Evolutionary conservation across 129 eudicot species (phyloP).

Genomic region (Sambucus nigra): DNA sequence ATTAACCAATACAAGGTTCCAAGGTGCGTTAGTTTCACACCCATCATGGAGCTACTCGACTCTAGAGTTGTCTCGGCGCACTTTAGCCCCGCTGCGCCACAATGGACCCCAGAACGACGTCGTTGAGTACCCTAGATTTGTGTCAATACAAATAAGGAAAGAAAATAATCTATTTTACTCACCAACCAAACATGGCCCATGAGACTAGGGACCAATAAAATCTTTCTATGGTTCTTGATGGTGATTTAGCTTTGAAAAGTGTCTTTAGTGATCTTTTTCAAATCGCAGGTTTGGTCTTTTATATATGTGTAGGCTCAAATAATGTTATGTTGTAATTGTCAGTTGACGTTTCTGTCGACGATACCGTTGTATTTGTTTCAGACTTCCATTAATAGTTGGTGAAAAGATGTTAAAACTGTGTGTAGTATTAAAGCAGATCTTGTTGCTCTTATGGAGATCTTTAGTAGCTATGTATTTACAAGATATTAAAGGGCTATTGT

Average conservation of each 20-base stretch:
- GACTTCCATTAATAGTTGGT: too few species aligned
- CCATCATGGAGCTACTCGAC: constrained; percentile 63
- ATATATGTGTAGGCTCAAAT: constrained; percentile 8
- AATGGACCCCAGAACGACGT: constrained; percentile 61
- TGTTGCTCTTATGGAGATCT: too few species aligned
- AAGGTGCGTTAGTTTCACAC: constrained; percentile 57
- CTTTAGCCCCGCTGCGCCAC: constrained; percentile 55
- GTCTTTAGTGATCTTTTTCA: neutral
- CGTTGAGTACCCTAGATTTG: constrained; percentile 9
- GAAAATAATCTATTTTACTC: neutral
- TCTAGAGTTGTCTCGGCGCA: constrained; percentile 60
- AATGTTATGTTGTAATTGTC: neutral
- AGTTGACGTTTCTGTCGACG: neutral
- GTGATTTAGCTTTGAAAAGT: constrained; percentile 8
- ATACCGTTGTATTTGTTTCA: too few species aligned
- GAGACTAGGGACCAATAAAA: neutral
- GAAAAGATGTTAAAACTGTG: too few species aligned
- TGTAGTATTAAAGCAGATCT: too few species aligned
- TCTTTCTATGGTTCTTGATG: neutral
- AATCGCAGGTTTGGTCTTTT: neutral
- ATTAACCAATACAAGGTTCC: constrained; percentile 83
- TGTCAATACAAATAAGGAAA: neutral
- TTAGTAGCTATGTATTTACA: too few species aligned
- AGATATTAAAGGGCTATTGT: too few species aligned
- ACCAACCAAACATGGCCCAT: constrained; percentile 14